Base-by-base conservation (phyloP, 176 grass and related monocot genomes). In the Hordeum vulgare region DNA sequence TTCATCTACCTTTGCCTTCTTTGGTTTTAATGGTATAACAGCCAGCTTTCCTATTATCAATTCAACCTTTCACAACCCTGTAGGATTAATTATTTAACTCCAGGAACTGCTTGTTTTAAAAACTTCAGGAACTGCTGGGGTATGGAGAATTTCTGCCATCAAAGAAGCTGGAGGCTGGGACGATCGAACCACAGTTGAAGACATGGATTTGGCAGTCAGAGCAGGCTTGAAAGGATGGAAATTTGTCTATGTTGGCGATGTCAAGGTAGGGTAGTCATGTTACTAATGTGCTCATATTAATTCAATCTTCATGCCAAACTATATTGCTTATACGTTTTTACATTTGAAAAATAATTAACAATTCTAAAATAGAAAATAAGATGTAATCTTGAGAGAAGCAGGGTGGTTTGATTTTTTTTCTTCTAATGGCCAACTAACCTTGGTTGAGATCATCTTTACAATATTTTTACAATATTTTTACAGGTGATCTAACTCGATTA, bases 171-270 rank as follows among this genome's bases (percentile, higher is more conserved):
- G 96, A 51, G 93, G 96, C 17, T 99, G 96, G 96, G 92, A 99
- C 44, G 96, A 99, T 77, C 87, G 96, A 81, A 96, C 93, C 80
- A 99, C 91, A 31, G 96, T 99, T 13, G 96, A 99, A 87, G 96
- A 99, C 81, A 99, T 99, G 96, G 96, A 99, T 83, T 94, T 99
- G 66, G 96, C 96, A 36, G 96, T 99, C 42, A 84, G 96, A 81
- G 93, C 89, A 53, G 80, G 85, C 69, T 83, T 99, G 26, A 92
- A 92, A 90, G 87, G 93, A 88, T 99, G 96, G 96, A 87, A 99
- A 82, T 93, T 99, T 86, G 76, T 99, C 72, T 99, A 89, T 82
- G 83, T 94, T 76, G 89, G 91, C 23, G 91, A 94, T 87, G 66
- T 99, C 67, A 92, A 96, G 93, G 96, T 99, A 87, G 27, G 44